Conservation (phyloP, 805 yeast genomes). For the Starmerella scarabaei region DNA sequence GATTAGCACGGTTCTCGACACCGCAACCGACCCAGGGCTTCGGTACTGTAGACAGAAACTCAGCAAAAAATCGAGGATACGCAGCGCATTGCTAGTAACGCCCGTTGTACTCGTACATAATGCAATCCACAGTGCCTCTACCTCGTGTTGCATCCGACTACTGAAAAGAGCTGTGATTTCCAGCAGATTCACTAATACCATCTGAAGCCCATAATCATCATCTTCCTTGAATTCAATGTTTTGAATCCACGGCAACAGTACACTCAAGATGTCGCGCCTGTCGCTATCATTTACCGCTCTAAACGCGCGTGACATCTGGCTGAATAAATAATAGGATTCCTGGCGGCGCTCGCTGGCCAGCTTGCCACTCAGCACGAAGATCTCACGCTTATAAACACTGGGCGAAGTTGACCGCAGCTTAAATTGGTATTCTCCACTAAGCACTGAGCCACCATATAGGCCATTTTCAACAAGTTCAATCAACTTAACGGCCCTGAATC, state of each 20-base stretch:
- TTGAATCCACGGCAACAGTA: conserved; percentile 87
- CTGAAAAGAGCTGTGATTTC: conserved; percentile 75
- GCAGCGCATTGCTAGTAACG: conserved; percentile 46
- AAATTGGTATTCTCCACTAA: conserved; percentile 46
- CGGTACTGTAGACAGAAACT: conserved; percentile 55
- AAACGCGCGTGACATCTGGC: conserved; percentile 59
- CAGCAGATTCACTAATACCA: conserved; percentile 33
- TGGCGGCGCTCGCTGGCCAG: conserved; percentile 52
- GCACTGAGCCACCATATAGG: conserved; percentile 40
- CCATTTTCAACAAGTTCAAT: conserved; percentile 52
- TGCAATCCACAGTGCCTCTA: conserved; percentile 92
- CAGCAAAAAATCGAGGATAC: conserved; percentile 57
- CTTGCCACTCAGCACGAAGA: conserved; percentile 63
- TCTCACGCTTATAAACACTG: conserved; percentile 75
- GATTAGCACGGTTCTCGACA: conserved; percentile 68
- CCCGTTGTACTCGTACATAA: conserved; percentile 60
- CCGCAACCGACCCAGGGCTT: conserved; percentile 61
- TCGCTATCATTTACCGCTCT: conserved; percentile 46
- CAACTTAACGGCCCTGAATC: conserved; percentile 62
- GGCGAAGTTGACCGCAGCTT: conserved; percentile 61
- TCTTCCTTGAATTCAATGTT: conserved; percentile 46
- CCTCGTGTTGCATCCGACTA: conserved; percentile 64
- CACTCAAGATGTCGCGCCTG: conserved; percentile 65
- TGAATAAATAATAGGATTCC: conserved; percentile 47
- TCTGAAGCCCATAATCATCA: conserved; percentile 15